Percentiles rank a stretch among this genome's conserved stretches.
Evolutionary conservation across 108 stramenopile genomes (phyloP).

Genomic region (Bacterosira constricta): DNA sequence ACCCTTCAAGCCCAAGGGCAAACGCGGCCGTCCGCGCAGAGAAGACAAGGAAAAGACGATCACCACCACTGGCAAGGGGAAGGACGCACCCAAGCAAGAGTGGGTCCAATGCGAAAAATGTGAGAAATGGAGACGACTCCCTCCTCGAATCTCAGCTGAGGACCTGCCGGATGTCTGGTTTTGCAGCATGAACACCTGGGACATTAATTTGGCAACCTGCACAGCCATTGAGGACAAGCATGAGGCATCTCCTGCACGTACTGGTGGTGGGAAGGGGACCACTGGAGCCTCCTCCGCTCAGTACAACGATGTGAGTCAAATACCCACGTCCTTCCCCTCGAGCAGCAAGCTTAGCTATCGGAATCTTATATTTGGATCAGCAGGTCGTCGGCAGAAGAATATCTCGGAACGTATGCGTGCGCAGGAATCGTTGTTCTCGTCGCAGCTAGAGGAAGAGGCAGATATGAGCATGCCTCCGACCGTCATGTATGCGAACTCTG

Average conservation of each 20-base stretch:
- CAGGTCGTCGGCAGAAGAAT: constrained; percentile 60
- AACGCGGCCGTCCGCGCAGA: constrained; percentile 53
- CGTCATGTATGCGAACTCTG: constrained; percentile 79
- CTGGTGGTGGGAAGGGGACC: no score
- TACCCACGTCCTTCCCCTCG: constrained; percentile 26
- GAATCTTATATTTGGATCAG: constrained; percentile 84
- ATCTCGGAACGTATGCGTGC: constrained; percentile 81
- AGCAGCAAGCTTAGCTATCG: constrained; percentile 77
- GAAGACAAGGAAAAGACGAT: constrained; percentile 37
- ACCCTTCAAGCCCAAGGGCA: constrained; percentile 12
- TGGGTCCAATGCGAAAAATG: constrained; percentile 92
- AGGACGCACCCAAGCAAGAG: constrained; percentile 67
- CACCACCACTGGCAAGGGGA: constrained; percentile 11
- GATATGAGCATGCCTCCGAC: constrained; percentile 60
- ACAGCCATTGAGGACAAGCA: constrained; percentile 80
- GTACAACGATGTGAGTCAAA: constrained; percentile 46
- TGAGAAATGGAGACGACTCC: constrained; percentile 82
- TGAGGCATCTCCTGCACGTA: constrained; percentile 53
- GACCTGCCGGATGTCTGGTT: constrained; percentile 84
- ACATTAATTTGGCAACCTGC: constrained; percentile 72
- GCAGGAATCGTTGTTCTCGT: constrained; percentile 75
- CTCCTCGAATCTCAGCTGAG: constrained; percentile 70
- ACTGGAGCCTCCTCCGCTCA: no score
- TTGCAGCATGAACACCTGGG: constrained; percentile 88
- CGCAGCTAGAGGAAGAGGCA: constrained; percentile 52